Evolutionary conservation across 768 basidiomycete genomes (phyloP).

Genomic region (Scleroderma citrinum): DNA sequence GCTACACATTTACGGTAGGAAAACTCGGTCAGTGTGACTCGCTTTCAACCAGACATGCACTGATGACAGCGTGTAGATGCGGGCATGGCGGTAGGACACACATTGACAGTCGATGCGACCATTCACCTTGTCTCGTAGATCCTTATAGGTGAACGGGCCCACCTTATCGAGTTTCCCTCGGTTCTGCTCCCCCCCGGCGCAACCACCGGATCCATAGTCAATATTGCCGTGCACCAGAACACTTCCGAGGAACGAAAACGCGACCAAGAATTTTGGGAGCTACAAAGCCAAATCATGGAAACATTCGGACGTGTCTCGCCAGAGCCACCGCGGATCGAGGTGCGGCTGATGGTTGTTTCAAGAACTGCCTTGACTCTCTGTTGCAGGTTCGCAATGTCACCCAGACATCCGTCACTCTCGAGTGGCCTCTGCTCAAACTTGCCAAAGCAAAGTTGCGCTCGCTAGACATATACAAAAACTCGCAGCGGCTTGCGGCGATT

Average conservation of each 20-base stretch:
- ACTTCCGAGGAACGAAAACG: slow-evolving; percentile 75
- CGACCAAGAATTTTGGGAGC: slow-evolving; percentile 73
- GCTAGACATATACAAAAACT: slow-evolving; percentile 90
- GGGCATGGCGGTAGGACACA: slow-evolving; percentile 75
- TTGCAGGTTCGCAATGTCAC: slow-evolving; percentile 83
- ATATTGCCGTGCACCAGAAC: slow-evolving; percentile 92
- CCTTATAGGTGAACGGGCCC: slow-evolving; percentile 87
- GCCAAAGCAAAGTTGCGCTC: slow-evolving; percentile 84
- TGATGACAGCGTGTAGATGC: slow-evolving; percentile 55
- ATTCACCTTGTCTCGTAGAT: slow-evolving; percentile 45
- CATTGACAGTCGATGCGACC: neutral
- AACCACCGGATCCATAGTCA: slow-evolving; percentile 92
- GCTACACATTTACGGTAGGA: slow-evolving; percentile 89
- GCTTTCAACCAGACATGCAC: neutral
- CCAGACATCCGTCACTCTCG: slow-evolving; percentile 93
- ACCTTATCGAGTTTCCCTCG: slow-evolving; percentile 97
- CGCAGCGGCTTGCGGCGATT: slow-evolving; percentile 80
- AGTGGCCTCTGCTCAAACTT: slow-evolving; percentile 85
- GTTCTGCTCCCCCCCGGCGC: slow-evolving; percentile 90
- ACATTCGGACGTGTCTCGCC: slow-evolving; percentile 69
- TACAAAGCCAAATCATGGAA: slow-evolving; percentile 76
- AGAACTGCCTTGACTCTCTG: too few relatives aligned
- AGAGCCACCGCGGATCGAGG: slow-evolving; percentile 66
- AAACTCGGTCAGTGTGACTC: slow-evolving; percentile 74
- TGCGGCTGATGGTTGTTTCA: slow-evolving; percentile 26